Evolutionary conservation across 306 rosid species (phyloP).

Genomic region (Lablab purpureus): DNA sequence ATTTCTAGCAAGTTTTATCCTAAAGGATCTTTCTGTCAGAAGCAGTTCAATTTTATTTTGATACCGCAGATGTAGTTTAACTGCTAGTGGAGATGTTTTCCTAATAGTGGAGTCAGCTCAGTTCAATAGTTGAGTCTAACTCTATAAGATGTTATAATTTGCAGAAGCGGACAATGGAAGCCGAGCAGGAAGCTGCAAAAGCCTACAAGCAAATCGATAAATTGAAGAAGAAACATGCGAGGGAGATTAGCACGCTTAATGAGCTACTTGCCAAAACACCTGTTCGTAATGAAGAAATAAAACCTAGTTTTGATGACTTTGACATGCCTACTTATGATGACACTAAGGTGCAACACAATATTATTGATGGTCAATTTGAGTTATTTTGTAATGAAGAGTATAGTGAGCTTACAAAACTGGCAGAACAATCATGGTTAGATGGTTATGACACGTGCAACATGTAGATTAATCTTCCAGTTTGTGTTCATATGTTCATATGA

Average conservation of each 20-base stretch:
- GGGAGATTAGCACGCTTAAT: conserved; percentile 63
- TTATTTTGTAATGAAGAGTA: conserved; percentile 66
- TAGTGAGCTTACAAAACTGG: conserved; percentile 65
- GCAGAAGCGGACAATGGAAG: conserved; percentile 80
- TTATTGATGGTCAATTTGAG: conserved; percentile 60
- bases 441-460: conserved; percentile 90
- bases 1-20: conserved; percentile 2
- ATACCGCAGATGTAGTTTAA: not conserved
- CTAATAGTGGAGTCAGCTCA: not conserved
- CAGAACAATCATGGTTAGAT: conserved; percentile 79
- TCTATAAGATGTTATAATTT: conserved; percentile 35
- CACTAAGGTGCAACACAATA: conserved; percentile 43
- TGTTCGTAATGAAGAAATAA: conserved; percentile 51
- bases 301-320: conserved; percentile 49
- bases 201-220: conserved; percentile 71
- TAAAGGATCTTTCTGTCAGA: not conserved
- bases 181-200: conserved; percentile 71
- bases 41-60: conserved; percentile 12
- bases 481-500: conserved; percentile 27
- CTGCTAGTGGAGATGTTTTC: not conserved
- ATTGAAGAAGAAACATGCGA: conserved; percentile 70
- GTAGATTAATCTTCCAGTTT: conserved; percentile 47
- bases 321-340: conserved; percentile 49
- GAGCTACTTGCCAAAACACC: conserved; percentile 63
- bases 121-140: conserved; percentile 29